phyloP scores from a whole-genome alignment of 1,284 basidiomycete species.

The Sporisorium exsertum region DNA sequence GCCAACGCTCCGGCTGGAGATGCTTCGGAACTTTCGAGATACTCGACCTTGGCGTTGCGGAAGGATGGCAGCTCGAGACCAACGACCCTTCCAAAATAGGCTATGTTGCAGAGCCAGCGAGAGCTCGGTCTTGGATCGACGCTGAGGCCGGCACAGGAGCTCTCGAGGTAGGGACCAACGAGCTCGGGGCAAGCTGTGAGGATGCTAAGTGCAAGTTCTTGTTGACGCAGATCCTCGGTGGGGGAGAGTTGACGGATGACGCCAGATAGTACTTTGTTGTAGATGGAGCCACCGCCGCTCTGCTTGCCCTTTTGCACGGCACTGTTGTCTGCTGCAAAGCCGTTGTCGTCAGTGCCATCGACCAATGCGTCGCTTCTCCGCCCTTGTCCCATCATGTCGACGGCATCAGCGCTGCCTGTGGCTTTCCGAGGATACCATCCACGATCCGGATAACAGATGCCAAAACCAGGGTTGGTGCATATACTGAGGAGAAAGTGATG shows the following conservation, averaged over 20 bases:
- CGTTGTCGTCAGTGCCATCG: constrained; percentile 34
- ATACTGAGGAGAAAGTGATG: constrained; percentile 89
- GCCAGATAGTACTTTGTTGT: constrained; percentile 87
- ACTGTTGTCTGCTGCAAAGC: constrained; percentile 63
- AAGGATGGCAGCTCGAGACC: constrained; percentile 78
- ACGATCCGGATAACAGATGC: constrained; percentile 86
- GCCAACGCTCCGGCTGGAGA: constrained; percentile 32
- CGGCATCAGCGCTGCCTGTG: not conserved
- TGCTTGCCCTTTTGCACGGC: constrained; percentile 69
- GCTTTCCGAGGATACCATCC: constrained; percentile 82
- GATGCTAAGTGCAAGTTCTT: constrained; percentile 84
- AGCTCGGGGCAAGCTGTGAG: constrained; percentile 85
- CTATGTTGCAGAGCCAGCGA: constrained; percentile 87
- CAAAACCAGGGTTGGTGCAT: constrained; percentile 83
- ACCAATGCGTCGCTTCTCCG: constrained; percentile 21
- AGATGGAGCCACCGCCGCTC: constrained; percentile 70
- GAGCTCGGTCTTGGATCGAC: constrained; percentile 88
- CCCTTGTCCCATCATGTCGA: not conserved
- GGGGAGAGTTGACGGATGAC: constrained; percentile 80
- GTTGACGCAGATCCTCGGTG: constrained; percentile 85
- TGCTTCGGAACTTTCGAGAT: constrained; percentile 73
- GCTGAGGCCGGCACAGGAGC: constrained; percentile 75
- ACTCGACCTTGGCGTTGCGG: constrained; percentile 68
- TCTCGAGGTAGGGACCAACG: constrained; percentile 76
- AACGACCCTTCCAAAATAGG: constrained; percentile 82